Conservation (phyloP, 1,284 basidiomycete genomes). For the Malassezia pachydermatis region DNA sequence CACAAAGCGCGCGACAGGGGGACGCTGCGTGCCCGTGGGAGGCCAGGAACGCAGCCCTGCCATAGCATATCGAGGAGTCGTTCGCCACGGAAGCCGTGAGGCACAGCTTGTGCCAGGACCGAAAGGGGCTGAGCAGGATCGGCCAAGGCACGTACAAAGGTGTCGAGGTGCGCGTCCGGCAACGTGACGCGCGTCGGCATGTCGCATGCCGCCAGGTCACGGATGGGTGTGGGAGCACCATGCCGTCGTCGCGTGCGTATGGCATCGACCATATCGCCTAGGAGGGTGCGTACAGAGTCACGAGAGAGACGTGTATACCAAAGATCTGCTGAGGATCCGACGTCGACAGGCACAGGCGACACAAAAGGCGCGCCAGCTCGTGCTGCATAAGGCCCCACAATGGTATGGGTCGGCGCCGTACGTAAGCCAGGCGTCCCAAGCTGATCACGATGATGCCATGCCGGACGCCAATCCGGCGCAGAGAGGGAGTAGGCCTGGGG, state of each 20-base stretch:
- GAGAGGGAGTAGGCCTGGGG: slow-evolving; percentile 24
- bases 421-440: slow-evolving; percentile 60
- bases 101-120: slow-evolving; percentile 76
- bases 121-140: slow-evolving; percentile 76
- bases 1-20: slow-evolving; percentile 79
- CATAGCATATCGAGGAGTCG: slow-evolving; percentile 82
- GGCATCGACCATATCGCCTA: no score
- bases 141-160: slow-evolving; percentile 84
- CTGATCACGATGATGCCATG: slow-evolving; percentile 24
- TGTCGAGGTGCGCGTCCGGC: slow-evolving; percentile 73
- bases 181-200: slow-evolving; percentile 61
- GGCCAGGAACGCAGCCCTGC: slow-evolving; percentile 33
- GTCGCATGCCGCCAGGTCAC: no score
- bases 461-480: slow-evolving; percentile 35
- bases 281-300: no score
- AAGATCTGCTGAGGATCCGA: no score
- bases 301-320: no score
- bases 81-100: slow-evolving; percentile 82
- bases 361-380: slow-evolving; percentile 62
- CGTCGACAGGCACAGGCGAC: slow-evolving; percentile 49
- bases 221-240: slow-evolving; percentile 18
- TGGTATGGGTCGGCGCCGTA: slow-evolving; percentile 71
- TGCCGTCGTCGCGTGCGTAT: no score
- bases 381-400: slow-evolving; percentile 64
- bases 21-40: slow-evolving; percentile 50